Evolutionary conservation across 805 yeast species (phyloP).

Genomic region (Blastobotrys terrestris): DNA sequence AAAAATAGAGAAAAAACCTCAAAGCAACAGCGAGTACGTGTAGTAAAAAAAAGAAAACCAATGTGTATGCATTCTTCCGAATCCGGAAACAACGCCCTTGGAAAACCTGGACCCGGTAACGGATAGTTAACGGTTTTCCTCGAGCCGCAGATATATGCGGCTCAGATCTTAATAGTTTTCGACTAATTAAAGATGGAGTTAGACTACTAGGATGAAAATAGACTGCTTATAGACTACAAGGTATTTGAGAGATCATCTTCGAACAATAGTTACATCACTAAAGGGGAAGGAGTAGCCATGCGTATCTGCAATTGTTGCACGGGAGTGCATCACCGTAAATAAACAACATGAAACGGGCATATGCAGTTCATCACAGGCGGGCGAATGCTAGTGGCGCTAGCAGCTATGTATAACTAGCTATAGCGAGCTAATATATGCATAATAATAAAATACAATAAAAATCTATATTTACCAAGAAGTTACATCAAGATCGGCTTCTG

Average conservation of each 20-base stretch:
- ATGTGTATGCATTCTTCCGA: not conserved
- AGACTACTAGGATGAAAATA: no score
- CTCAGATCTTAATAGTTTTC: no score
- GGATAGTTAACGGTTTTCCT: no score
- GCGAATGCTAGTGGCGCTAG: not conserved
- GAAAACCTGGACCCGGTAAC: no score
- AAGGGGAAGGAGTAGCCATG: no score
- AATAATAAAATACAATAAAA: not conserved
- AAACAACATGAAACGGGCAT: not conserved
- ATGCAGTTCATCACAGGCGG: not conserved
- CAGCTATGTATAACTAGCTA: not conserved
- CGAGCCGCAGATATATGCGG: no score
- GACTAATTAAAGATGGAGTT: no score
- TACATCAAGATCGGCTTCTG: constrained; percentile 65
- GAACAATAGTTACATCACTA: no score
- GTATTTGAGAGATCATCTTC: no score
- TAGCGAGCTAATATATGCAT: not conserved
- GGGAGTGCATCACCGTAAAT: not conserved
- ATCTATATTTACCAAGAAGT: constrained; percentile 66
- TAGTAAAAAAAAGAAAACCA: not conserved
- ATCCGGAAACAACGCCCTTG: no score
- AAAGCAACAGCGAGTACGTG: not conserved
- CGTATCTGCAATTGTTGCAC: no score
- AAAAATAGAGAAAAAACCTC: not conserved
- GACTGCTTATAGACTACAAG: no score